Percentiles rank a stretch among this genome's conserved stretches.
Conservation (phyloP, 345 rosid species). For the Corymbia maculata region DNA sequence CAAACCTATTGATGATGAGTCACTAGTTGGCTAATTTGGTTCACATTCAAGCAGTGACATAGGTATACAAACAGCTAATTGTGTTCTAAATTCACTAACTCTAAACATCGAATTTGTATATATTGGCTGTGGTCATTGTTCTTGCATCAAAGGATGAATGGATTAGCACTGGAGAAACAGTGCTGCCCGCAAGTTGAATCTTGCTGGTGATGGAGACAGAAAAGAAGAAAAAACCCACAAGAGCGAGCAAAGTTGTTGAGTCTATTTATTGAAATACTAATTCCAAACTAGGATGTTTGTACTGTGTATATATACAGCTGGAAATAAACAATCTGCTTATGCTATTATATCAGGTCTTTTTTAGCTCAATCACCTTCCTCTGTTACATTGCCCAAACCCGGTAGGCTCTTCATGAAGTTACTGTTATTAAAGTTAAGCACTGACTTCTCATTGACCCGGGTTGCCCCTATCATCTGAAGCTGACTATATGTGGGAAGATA, state of each 20-base stretch:
- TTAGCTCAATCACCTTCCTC: neutral
- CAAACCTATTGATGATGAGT: neutral
- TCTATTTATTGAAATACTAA: neutral
- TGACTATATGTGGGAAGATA: neutral
- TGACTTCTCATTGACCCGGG: neutral
- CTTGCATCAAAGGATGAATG: neutral
- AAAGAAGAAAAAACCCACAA: neutral
- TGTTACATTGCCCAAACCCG: neutral
- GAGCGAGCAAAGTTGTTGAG: neutral
- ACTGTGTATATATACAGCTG: neutral
- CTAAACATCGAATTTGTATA: neutral
- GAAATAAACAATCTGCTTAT: neutral
- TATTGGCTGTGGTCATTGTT: neutral
- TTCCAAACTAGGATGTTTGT: neutral
- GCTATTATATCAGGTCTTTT: neutral
- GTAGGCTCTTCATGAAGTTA: neutral
- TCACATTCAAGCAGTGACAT: neutral
- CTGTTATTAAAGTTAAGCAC: neutral
- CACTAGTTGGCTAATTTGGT: neutral
- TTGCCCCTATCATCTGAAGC: neutral
- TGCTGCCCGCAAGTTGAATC: neutral
- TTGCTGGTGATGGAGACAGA: neutral
- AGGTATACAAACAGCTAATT: neutral
- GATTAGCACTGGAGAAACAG: neutral
- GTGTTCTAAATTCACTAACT: neutral